phyloP scores from a whole-genome alignment of 352 stramenopile genomes.

The Phytophthora hibernalis region DNA sequence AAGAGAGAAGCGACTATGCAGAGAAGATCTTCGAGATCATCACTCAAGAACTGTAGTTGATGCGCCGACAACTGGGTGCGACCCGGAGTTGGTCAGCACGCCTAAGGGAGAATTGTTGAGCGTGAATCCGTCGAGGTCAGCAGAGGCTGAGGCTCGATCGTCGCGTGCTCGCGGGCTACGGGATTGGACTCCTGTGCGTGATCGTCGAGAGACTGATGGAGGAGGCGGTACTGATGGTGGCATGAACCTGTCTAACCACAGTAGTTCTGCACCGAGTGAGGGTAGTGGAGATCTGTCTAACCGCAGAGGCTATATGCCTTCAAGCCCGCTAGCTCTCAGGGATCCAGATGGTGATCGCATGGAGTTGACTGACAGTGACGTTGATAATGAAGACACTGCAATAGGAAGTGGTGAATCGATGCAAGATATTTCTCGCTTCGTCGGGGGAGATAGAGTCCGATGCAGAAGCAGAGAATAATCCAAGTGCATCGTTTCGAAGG shows the following conservation, averaged over 20 bases:
- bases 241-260: conserved; percentile 7
- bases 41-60: conserved; percentile 14
- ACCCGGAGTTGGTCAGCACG: not conserved
- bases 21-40: not conserved
- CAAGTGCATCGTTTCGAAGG: too few relatives aligned
- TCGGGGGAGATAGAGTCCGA: too few relatives aligned
- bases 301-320: too few relatives aligned
- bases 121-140: conserved; percentile 12
- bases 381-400: too few relatives aligned
- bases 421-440: too few relatives aligned
- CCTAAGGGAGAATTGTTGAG: conserved; percentile 1
- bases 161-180: conserved; percentile 1
- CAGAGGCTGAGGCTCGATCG: conserved; percentile 13
- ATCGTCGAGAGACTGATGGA: conserved; percentile 8
- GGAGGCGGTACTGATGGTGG: conserved; percentile 4
- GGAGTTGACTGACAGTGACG: too few relatives aligned
- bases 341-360: too few relatives aligned
- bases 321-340: too few relatives aligned
- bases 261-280: not conserved
- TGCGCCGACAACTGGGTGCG: conserved; percentile 3
- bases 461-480: too few relatives aligned
- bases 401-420: too few relatives aligned
- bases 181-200: not conserved
- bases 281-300: conserved; percentile 17
- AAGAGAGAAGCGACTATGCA: conserved; percentile 8